A percentile compares a stretch with the other conserved stretches of the same genome.
Conservation (phyloP, 2,329 filamentous ascomycete species). For the Onygenales sp. region DNA sequence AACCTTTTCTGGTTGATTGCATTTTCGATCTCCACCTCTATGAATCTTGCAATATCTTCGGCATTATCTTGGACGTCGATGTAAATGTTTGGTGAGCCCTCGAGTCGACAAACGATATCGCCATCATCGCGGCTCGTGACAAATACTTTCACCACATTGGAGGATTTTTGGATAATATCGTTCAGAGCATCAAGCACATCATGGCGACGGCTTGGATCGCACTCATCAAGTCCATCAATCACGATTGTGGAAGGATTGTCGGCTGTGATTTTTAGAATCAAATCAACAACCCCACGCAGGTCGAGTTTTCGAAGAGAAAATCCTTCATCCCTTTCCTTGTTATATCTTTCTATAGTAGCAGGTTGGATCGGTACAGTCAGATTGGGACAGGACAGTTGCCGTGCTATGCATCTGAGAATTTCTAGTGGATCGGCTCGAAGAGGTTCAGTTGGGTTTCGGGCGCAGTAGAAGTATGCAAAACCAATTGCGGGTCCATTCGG, state of each 20-base stretch:
- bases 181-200: conserved; percentile 19
- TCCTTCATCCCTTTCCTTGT: conserved; percentile 8
- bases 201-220: conserved; percentile 14
- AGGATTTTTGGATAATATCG: conserved; percentile 16
- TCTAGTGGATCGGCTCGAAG: conserved; percentile 13
- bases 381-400: conserved; percentile 14
- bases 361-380: conserved; percentile 5
- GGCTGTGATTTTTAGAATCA: conserved; percentile 17
- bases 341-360: conserved; percentile 7
- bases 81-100: conserved; percentile 17
- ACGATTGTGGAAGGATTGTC: conserved; percentile 19
- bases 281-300: conserved; percentile 7
- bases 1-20: conserved; percentile 8
- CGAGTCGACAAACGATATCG: conserved; percentile 14
- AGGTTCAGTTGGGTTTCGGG: conserved; percentile 15
- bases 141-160: conserved; percentile 24
- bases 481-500: too few relatives aligned
- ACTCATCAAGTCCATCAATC: conserved; percentile 29
- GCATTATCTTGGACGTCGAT: conserved; percentile 17
- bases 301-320: conserved; percentile 7
- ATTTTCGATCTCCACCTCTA: conserved; percentile 11
- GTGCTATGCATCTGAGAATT: conserved; percentile 14
- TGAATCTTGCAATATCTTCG: conserved; percentile 20
- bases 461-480: conserved; percentile 19
- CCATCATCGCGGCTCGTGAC: conserved; percentile 25